A percentile compares a stretch with the other conserved stretches of the same genome.
Conservation (phyloP, 1,139 yeast genomes). For the Candida tetrigidarum region DNA sequence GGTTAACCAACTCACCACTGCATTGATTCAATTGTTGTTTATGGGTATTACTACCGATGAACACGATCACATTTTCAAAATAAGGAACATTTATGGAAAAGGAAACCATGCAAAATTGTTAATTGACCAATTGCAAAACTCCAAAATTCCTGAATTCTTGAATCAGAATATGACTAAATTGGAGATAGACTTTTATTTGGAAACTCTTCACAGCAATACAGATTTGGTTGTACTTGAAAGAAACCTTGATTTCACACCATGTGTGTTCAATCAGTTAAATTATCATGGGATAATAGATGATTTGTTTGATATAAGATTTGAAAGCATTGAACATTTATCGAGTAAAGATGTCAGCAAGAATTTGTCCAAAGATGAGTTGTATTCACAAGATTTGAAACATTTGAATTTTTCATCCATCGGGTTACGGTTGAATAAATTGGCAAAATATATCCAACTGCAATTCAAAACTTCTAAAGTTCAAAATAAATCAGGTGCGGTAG, state of each 20-base stretch:
- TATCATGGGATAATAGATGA: conserved; percentile 87
- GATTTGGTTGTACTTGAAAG: conserved; percentile 82
- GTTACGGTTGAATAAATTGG: conserved; percentile 66
- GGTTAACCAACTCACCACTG: conserved; percentile 30
- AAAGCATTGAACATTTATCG: conserved; percentile 37
- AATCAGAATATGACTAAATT: conserved; percentile 31
- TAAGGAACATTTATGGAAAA: conserved; percentile 43
- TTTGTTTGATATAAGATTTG: conserved; percentile 54
- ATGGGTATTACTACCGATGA: conserved; percentile 17
- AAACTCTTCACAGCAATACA: conserved; percentile 45
- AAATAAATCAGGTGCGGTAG: conserved; percentile 36
- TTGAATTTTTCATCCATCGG: conserved; percentile 86
- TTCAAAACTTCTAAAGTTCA: conserved; percentile 42
- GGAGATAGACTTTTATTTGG: conserved; percentile 42
- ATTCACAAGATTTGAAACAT: conserved; percentile 53
- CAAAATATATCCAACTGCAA: conserved; percentile 70
- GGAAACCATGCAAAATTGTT: conserved; percentile 44
- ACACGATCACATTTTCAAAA: conserved; percentile 25
- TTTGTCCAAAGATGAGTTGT: conserved; percentile 31
- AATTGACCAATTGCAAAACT: conserved; percentile 28
- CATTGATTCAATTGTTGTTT: conserved; percentile 31
- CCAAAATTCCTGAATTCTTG: conserved; percentile 33
- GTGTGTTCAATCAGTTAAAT: conserved; percentile 74
- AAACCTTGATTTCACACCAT: conserved; percentile 70
- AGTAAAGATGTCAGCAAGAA: conserved; percentile 19